phyloP scores from a whole-genome alignment of 768 basidiomycete species.

The Mycena pura region DNA sequence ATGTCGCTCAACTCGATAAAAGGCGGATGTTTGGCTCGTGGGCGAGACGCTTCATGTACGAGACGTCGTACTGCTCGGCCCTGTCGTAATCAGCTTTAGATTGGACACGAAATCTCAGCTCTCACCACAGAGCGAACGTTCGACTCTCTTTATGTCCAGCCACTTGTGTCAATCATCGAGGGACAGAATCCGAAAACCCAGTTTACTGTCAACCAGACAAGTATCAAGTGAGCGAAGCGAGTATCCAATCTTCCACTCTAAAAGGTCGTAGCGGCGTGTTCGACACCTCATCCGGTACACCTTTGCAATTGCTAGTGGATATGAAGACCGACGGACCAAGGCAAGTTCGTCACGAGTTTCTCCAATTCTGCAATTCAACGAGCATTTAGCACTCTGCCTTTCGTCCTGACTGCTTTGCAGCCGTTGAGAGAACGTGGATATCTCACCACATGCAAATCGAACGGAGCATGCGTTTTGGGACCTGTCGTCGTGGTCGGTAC shows the following conservation, averaged over 20 bases:
- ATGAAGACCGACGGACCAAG: slow-evolving; percentile 58
- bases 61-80: background rate
- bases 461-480: slow-evolving; percentile 44
- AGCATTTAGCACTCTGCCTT: slow-evolving; percentile 42
- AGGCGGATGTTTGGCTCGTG: slow-evolving; percentile 59
- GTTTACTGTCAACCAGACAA: slow-evolving; percentile 49
- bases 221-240: slow-evolving; percentile 43
- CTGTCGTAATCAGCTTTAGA: slow-evolving; percentile 31
- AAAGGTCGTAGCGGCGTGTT: slow-evolving; percentile 52
- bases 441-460: slow-evolving; percentile 50
- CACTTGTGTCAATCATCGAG: slow-evolving; percentile 48
- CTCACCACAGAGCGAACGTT: slow-evolving; percentile 52
- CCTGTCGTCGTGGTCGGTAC: slow-evolving; percentile 56
- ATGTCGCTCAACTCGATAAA: no score
- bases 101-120: slow-evolving; percentile 54
- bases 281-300: slow-evolving; percentile 47
- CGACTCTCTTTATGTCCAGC: slow-evolving; percentile 55
- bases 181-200: slow-evolving; percentile 48
- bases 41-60: slow-evolving; percentile 51
- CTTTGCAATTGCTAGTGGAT: slow-evolving; percentile 58
- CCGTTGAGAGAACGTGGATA: slow-evolving; percentile 52
- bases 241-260: background rate
- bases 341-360: slow-evolving; percentile 35
- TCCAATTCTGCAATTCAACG: background rate
- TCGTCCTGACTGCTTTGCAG: slow-evolving; percentile 50